Conservation (phyloP, 768 basidiomycete species). For the Filobasidium floriforme region DNA sequence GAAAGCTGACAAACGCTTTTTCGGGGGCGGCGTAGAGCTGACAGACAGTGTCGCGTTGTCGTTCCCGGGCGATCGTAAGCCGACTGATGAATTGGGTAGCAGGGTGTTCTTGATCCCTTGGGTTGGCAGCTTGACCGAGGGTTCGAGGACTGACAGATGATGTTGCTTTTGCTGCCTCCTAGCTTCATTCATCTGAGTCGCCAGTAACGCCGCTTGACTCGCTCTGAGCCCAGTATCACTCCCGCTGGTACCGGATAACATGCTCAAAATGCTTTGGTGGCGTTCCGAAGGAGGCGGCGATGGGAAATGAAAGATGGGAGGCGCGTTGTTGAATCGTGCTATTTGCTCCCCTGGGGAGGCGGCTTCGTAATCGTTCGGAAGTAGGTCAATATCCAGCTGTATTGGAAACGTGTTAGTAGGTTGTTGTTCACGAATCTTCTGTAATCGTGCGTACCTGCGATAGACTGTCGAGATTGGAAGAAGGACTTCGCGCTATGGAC, state of each 20-base stretch:
- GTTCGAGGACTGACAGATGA: not conserved
- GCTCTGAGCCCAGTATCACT: not conserved
- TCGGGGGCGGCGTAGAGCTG: not conserved
- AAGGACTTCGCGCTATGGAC: not conserved
- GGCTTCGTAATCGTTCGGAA: not conserved
- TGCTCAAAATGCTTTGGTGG: constrained; percentile 21
- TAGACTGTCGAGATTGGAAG: not conserved
- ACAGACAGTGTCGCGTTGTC: not conserved
- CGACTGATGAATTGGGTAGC: too few relatives aligned
- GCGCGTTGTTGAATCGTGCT: constrained; percentile 10
- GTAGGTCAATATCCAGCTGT: constrained; percentile 2
- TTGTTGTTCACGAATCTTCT: not conserved
- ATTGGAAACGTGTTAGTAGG: not conserved
- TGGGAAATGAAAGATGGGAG: constrained; percentile 15
- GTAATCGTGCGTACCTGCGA: not conserved
- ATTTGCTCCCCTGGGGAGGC: not conserved
- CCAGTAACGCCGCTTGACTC: not conserved
- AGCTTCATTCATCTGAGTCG: constrained; percentile 3
- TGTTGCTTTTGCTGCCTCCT: not conserved
- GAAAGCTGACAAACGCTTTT: not conserved
- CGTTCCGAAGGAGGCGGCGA: constrained; percentile 16
- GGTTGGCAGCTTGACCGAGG: not conserved
- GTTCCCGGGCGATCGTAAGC: too few relatives aligned
- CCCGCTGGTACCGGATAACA: constrained; percentile 1
- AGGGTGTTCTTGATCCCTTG: not conserved